phyloP scores from a whole-genome alignment of 2,329 filamentous ascomycete genomes.

The Cordyceps farinosa region DNA sequence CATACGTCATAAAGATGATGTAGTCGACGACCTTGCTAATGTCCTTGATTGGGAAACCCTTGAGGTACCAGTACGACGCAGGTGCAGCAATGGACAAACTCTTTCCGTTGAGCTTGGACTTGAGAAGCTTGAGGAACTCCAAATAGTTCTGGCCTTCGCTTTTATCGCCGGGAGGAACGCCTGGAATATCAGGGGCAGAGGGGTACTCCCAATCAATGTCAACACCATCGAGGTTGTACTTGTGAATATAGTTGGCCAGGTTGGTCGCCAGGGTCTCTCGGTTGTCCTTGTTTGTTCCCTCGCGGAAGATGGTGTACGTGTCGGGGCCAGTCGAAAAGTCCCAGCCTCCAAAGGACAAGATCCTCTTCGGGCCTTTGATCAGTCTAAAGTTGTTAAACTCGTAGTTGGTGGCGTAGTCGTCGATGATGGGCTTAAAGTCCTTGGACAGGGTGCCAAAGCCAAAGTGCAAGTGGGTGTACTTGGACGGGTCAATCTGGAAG shows the following conservation, averaged over 20 bases:
- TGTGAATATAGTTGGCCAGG: conserved; percentile 21
- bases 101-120: conserved; percentile 9
- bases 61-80: conserved; percentile 29
- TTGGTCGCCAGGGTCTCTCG: conserved; percentile 29
- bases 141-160: conserved; percentile 19
- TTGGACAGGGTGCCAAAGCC: conserved; percentile 25
- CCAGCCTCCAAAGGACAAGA: conserved; percentile 46
- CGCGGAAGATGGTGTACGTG: conserved; percentile 37
- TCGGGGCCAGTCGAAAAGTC: conserved; percentile 34
- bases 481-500: conserved; percentile 24
- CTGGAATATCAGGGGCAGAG: conserved; percentile 20
- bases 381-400: conserved; percentile 30
- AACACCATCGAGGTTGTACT: conserved; percentile 13
- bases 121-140: conserved; percentile 12
- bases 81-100: conserved; percentile 26
- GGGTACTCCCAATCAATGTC: conserved; percentile 18
- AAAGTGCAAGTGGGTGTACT: conserved; percentile 26
- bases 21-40: conserved; percentile 26
- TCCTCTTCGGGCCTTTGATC: conserved; percentile 28
- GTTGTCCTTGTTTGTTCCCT: conserved; percentile 31
- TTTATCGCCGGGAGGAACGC: conserved; percentile 15
- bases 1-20: conserved; percentile 29
- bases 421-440: conserved; percentile 22
- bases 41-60: conserved; percentile 23
- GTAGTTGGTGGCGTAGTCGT: conserved; percentile 20